Evolutionary conservation across 2,329 filamentous ascomycete species (phyloP).

Genomic region (Penicillium hordei): DNA sequence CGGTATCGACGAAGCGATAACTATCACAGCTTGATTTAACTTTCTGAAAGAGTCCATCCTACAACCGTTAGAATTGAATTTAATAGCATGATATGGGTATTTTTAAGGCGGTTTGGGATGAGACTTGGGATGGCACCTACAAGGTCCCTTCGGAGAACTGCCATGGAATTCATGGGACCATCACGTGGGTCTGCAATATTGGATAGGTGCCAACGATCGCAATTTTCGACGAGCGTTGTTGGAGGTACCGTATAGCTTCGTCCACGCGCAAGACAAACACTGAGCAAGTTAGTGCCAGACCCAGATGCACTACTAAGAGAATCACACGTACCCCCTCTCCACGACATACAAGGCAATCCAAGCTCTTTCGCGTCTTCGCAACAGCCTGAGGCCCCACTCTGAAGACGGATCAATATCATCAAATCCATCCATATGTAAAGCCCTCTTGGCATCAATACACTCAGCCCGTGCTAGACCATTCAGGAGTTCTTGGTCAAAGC

Average conservation of each 20-base stretch:
- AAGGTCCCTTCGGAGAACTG: conserved; percentile 66
- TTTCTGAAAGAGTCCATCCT: conserved; percentile 36
- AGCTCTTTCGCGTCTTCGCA: conserved; percentile 65
- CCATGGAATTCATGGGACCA: conserved; percentile 69
- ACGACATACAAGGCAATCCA: conserved; percentile 73
- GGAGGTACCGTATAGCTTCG: conserved; percentile 67
- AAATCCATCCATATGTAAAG: conserved; percentile 68
- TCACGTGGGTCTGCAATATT: conserved; percentile 65
- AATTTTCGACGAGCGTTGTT: conserved; percentile 64
- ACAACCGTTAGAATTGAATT: conserved; percentile 3
- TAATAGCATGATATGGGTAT: background rate
- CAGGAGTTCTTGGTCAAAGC: conserved; percentile 48
- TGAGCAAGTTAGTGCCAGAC: conserved; percentile 17
- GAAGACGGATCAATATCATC: conserved; percentile 61
- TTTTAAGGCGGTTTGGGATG: background rate
- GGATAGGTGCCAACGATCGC: conserved; percentile 68
- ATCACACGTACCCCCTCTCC: conserved; percentile 58
- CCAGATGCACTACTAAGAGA: background rate
- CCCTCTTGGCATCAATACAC: conserved; percentile 66
- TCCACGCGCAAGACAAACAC: conserved; percentile 68
- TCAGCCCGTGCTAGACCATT: conserved; percentile 61
- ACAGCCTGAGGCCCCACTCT: conserved; percentile 59
- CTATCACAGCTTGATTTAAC: conserved; percentile 41
- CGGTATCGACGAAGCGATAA: conserved; percentile 33
- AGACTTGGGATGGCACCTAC: conserved; percentile 40